Evolutionary conservation across 805 yeast species (phyloP), one percentile per base, ranked within the genome.

Genomic region (Lachancea lanzarotensis): DNA sequence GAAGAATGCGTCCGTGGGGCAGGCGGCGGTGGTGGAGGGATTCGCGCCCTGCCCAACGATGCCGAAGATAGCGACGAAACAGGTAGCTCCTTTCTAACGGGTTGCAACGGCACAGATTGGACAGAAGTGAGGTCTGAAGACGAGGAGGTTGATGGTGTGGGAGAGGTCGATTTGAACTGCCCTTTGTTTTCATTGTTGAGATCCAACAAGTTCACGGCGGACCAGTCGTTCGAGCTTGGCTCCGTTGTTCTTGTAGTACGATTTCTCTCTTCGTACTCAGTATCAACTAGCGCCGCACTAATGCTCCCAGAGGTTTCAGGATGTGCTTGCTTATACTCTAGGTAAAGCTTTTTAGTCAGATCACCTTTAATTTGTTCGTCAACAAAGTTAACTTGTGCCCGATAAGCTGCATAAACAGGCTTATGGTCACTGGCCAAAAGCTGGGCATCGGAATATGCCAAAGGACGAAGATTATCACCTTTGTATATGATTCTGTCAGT

Each of bases 331-430:
- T 81, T 78, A 50, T 78, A 79, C 40, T 70, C 74, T 31, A 75
- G 74, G 55, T 85, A 83, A 31, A 91, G 65, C 42, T 79, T 74
- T 35, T 73, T 70, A 15, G 79, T 69, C 45, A 90, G 63, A 35
- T 68, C 65, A 41, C 73, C 70, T 60, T 79, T 85, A 31, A 72
- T 66, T 10, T 63, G 71, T 48, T 84, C 84, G 60, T 93, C 84
- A 27, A 90, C 72, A 45, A 85, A 75, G 44, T 78, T 74, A 16
- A 87, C 90, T 16, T 67, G 70, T 12, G 85, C 78, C 29, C 71
- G 68, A 57, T 84, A 89, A 0, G 88, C 79, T 3, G 91, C 89
- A 63, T 75, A 93, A 2, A 93, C 96, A 0, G 98, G 98, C 48
- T 87, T 81, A 62, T 93, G 98, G 59, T 93, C 98, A 45, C 96